Base-by-base conservation (phyloP, 371 early-diverging fungal genomes). In the Umbelopsis sp. region DNA sequence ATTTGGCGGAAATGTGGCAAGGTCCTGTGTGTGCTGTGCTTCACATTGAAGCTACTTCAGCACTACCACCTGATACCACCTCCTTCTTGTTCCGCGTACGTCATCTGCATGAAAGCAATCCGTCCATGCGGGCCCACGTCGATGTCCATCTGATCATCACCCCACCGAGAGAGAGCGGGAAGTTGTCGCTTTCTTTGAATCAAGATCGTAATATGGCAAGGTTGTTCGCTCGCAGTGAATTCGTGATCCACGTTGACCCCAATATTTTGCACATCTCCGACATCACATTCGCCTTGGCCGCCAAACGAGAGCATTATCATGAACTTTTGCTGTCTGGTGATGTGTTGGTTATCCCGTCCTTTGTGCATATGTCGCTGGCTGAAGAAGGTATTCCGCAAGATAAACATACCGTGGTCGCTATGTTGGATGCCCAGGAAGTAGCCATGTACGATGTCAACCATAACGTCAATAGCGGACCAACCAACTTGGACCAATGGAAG, bases 11-110 rank as follows among this genome's bases (percentile, higher is more conserved):
- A 22, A 44, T 70, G 20, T 80, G 76, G 73, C 66, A 77, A 73
- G 80, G 88, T 6, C 82, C 88, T 3, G 85, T 87, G 37, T 86
- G 86, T 1, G 88, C 82, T 3, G 76, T 83, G 4, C 57, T 87
- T 24, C 80, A 85, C 35, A 71, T 86, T 10, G 72, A 74, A 32
- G 72, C 66, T 37, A 73, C 67, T 50, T 76, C 8, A 53, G 72
- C 1, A 66, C 74, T 65, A 50, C 64, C 32, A 29, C 73, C 20
- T 66, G 71, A 12, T n/a, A 68, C 22, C 12, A 38, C 35, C 46
- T 12, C 65, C 69, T 72, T 57, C 57, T 35, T 80, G 35, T 65
- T 65, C 1, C 68, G 69, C 0, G 75, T 84, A 44, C 79, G 78
- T 7, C 69, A 79, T n/a, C 63, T 77, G 57, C 80, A 77, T 37